Evolutionary conservation across 306 rosid species (phyloP), one percentile per base, ranked within the genome.

Genomic region (Vigna trinervia): DNA sequence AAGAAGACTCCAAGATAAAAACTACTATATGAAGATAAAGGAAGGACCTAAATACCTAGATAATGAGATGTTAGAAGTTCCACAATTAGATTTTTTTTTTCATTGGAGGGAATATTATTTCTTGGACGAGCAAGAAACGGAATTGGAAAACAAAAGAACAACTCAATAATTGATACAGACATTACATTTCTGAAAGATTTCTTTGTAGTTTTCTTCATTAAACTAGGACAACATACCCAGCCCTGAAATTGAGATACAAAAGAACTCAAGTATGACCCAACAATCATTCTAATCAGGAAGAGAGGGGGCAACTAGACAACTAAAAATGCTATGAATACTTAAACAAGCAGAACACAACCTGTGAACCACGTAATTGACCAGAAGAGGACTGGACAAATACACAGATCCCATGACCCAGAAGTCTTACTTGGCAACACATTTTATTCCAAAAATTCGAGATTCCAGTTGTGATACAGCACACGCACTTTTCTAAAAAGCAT

Each of bases 141-240:
- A 34, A 34, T 4, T 34, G 6, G 5, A 5, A 34, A 34, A 34
- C 6, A 34, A 34, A 34, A 34, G 6, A 34, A 32, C 39, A 5
- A 36, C 41, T 36, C 41, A 6, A 36, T 1, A 36, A 36, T 6
- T 36, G 8, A 36, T 6, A 36, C 41, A 36, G 34, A 4, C 10
- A 13, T 45, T 28, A 67, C 52, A 12, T 67, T 28, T 43, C 12
- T 11, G 19, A 15, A 15, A 46, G 19, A 8, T 81, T 41, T 77
- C 36, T 75, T 43, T 68, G 2, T 41, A 41, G 6, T 77, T 17
- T 50, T 11, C 32, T 9, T 41, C 48, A 12, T 69, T 43, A 78
- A 53, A 28, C 30, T 15, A 77, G 12, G 57, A 22, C 62, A 57
- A 57, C 12, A 57, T 57, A 23, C 63, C 73, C 43, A 64, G 15